phyloP scores from a whole-genome alignment of 768 basidiomycete species.

The Boletus sensibilis region DNA sequence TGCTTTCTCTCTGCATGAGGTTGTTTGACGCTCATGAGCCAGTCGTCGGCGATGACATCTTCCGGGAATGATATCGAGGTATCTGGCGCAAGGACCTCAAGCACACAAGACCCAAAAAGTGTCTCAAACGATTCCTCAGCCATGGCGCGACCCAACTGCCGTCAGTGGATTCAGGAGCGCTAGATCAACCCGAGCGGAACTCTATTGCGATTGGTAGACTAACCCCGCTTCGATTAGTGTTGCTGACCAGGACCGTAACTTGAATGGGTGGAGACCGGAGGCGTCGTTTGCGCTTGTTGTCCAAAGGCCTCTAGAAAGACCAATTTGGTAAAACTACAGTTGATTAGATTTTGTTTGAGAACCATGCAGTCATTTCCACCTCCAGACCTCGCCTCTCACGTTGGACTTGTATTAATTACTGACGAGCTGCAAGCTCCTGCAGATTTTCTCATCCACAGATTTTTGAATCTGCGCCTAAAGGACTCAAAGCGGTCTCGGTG shows the following conservation, averaged over 20 bases:
- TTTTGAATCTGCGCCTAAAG: slow-evolving; percentile 54
- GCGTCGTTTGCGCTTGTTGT: slow-evolving; percentile 20
- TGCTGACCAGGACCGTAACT: not conserved
- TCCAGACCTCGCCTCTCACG: slow-evolving; percentile 47
- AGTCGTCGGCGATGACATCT: slow-evolving; percentile 44
- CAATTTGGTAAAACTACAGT: slow-evolving; percentile 11
- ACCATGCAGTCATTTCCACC: slow-evolving; percentile 50
- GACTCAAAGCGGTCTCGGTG: slow-evolving; percentile 33
- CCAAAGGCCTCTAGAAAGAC: slow-evolving; percentile 16
- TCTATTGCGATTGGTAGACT: not conserved
- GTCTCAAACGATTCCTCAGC: slow-evolving; percentile 54
- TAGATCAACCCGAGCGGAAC: not conserved
- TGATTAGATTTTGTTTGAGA: slow-evolving; percentile 6
- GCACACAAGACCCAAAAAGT: slow-evolving; percentile 55
- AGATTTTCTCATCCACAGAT: slow-evolving; percentile 66
- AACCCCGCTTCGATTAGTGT: not conserved
- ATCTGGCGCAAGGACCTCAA: slow-evolving; percentile 65
- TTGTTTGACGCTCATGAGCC: slow-evolving; percentile 50
- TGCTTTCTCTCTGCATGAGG: slow-evolving; percentile 52
- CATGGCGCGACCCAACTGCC: slow-evolving; percentile 13
- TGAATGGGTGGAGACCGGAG: not conserved
- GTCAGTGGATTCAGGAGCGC: not conserved
- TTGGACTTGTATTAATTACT: slow-evolving; percentile 59
- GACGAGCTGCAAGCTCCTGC: slow-evolving; percentile 70
- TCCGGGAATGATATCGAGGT: slow-evolving; percentile 62